phyloP scores from a whole-genome alignment of 306 rosid species.

The Begonia peltatifolia region DNA sequence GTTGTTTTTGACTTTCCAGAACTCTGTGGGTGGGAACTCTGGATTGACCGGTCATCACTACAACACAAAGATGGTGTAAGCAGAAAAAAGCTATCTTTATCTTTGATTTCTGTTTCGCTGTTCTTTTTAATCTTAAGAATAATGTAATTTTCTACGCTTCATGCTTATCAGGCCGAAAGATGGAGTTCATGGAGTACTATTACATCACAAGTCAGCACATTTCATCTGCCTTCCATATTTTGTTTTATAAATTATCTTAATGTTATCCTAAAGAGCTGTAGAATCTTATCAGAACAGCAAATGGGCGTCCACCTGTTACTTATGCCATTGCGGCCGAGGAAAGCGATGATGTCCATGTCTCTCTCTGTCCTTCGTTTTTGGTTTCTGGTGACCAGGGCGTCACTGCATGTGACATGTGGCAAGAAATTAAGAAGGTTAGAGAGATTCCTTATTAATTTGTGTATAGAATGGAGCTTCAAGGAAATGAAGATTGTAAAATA shows the following conservation, averaged over 20 bases:
- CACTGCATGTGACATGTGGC: slow-evolving; percentile 81
- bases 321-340: slow-evolving; percentile 84
- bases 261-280: background rate
- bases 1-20: slow-evolving; percentile 26
- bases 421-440: slow-evolving; percentile 64
- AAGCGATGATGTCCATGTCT: slow-evolving; percentile 52
- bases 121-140: background rate
- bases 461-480: too few species aligned
- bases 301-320: slow-evolving; percentile 52
- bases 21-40: slow-evolving; percentile 88
- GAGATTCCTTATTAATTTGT: background rate
- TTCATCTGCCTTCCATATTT: slow-evolving; percentile 9
- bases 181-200: slow-evolving; percentile 64
- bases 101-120: background rate
- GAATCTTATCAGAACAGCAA: slow-evolving; percentile 44
- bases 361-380: slow-evolving; percentile 74
- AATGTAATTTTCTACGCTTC: slow-evolving; percentile 6
- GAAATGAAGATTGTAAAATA: too few species aligned
- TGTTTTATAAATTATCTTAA: slow-evolving; percentile 1
- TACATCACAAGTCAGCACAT: slow-evolving; percentile 50
- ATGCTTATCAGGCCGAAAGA: slow-evolving; percentile 44
- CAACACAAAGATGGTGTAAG: slow-evolving; percentile 65
- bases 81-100: background rate
- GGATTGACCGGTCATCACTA: slow-evolving; percentile 76
- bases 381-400: slow-evolving; percentile 58